Base-by-base conservation (phyloP, 2,329 filamentous ascomycete species). In the Colletotrichum sp. region DNA sequence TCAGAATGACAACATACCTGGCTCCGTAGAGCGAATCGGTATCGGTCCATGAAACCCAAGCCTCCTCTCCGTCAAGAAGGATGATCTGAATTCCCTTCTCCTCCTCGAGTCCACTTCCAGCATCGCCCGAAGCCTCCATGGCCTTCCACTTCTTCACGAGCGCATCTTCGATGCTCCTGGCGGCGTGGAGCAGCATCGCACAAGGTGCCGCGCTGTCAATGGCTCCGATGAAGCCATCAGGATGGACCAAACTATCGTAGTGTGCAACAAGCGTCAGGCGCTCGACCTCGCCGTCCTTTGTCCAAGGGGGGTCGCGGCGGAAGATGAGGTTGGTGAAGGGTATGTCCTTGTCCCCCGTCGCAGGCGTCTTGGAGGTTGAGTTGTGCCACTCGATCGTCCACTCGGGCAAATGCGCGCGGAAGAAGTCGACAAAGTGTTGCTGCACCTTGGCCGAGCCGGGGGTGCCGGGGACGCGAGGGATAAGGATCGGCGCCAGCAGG, bases 161-260 rank as follows among this genome's bases (percentile, higher is more conserved):
- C 4, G 95, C 95, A 2, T 87, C 89, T 81, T 99, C 96, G 62
- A 99, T 91, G 78, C 92, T 95, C 79, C 93, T 90, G 77, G 96
- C 95, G 15, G 94, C 92, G 83, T 98, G 95, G 91, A 99, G 90
- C 75, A 99, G 89, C 90, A 99, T 96, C 0, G 97, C 97, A 84
- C 96, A 99, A 12, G 97, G 96, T 21, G 95, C 97, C 2, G 97
- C 97, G 80, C 95, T 98, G 82, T 99, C 97, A 16, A 92, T 98
- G 1, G 96, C 97, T 1, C 97, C 97, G 75, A 99, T 94, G 83
- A 99, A 99, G 1, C 96, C 96, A 76, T 93, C 87, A 0, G 96
- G 96, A 30, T 88, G 88, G 74, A 94, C 89, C 85, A 98, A 94
- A 82, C 93, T 96, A 81, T 99, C 97, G 83, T 98, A 99, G 83